A percentile compares a stretch with the other conserved stretches of the same genome.
Evolutionary conservation across 1,139 yeast species (phyloP).

Genomic region (Saccharomyces hybrid): DNA sequence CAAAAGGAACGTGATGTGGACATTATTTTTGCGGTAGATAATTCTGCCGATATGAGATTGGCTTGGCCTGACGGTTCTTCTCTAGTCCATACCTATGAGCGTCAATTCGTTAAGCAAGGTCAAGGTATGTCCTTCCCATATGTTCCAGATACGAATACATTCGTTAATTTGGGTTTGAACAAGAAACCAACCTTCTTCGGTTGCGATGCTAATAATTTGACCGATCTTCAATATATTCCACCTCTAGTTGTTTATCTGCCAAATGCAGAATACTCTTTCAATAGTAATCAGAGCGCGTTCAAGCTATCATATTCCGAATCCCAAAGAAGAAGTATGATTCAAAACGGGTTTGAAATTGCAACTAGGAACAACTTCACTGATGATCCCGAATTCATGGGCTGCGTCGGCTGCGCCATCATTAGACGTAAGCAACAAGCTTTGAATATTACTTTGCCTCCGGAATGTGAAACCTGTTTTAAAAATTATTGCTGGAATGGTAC

Average conservation of each 20-base stretch:
- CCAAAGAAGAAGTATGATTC: conserved; percentile 52
- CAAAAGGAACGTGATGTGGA: conserved; percentile 65
- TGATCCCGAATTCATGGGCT: conserved; percentile 65
- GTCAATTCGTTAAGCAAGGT: conserved; percentile 58
- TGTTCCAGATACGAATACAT: conserved; percentile 64
- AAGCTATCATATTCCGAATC: conserved; percentile 50
- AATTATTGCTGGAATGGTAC: conserved; percentile 77
- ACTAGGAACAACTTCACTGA: conserved; percentile 65
- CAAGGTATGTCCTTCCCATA: conserved; percentile 67
- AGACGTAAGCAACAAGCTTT: conserved; percentile 72
- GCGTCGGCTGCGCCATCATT: conserved; percentile 82
- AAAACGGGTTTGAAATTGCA: conserved; percentile 72
- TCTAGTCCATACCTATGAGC: conserved; percentile 51
- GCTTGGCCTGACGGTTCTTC: conserved; percentile 75
- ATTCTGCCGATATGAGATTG: conserved; percentile 61
- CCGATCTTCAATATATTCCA: conserved; percentile 45
- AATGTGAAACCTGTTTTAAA: conserved; percentile 63
- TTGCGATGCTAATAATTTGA: conserved; percentile 60
- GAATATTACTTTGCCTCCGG: conserved; percentile 52
- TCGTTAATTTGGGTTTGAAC: conserved; percentile 46
- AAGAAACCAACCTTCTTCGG: conserved; percentile 77
- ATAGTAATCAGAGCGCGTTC: conserved; percentile 65
- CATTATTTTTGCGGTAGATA: conserved; percentile 75
- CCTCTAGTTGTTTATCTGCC: conserved; percentile 75
- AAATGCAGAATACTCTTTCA: conserved; percentile 59